Conservation (phyloP, 2,329 filamentous ascomycete species). For the Lachnellula occidentalis region DNA sequence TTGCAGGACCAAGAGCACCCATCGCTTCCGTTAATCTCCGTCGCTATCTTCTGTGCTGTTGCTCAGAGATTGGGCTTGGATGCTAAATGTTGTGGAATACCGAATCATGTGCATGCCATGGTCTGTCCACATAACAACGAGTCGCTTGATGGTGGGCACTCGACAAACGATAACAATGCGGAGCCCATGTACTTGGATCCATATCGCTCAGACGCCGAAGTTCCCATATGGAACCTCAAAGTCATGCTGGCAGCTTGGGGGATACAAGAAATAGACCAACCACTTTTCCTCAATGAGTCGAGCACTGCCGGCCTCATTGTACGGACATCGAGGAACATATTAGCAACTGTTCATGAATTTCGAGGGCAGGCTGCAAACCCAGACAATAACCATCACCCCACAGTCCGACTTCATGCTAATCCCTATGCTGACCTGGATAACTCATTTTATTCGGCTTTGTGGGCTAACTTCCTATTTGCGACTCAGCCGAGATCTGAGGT, state of each 20-base stretch:
- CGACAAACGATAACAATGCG: conserved; percentile 35
- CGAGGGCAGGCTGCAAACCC: conserved; percentile 27
- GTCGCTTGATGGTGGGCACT: conserved; percentile 50
- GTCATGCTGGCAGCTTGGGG: conserved; percentile 47
- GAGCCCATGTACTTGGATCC: conserved; percentile 79
- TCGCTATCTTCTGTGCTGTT: conserved; percentile 78
- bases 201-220: conserved; percentile 64
- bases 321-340: conserved; percentile 75
- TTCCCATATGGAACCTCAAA: conserved; percentile 53
- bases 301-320: conserved; percentile 62
- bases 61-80: conserved; percentile 69
- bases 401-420: conserved; percentile 27
- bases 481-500: conserved; percentile 18
- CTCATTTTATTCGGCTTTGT: conserved; percentile 35
- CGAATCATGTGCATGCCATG: conserved; percentile 79
- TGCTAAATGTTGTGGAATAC: conserved; percentile 74
- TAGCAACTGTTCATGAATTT: conserved; percentile 59
- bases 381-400: conserved; percentile 32
- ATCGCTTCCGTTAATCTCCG: conserved; percentile 80
- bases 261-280: conserved; percentile 38
- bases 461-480: conserved; percentile 33
- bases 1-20: conserved; percentile 67
- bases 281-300: conserved; percentile 58
- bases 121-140: conserved; percentile 56
- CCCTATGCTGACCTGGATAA: conserved; percentile 33